phyloP scores from a whole-genome alignment of 1,139 yeast species.

The Blastobotrys capitulatus region DNA sequence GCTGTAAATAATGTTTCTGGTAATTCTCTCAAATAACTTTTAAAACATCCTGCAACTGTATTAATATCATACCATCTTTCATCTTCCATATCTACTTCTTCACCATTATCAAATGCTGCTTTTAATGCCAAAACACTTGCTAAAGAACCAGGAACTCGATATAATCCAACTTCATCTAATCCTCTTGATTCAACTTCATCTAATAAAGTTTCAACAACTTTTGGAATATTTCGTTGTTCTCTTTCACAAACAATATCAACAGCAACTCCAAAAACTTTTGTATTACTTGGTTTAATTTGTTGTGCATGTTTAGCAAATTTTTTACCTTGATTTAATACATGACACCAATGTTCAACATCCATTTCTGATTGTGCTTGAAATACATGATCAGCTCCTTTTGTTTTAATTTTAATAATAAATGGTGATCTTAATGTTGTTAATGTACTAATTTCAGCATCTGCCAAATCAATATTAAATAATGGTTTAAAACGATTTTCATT shows the following conservation, averaged over 20 bases:
- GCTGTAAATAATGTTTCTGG: conserved; percentile 81
- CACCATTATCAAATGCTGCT: conserved; percentile 66
- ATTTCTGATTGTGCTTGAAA: conserved; percentile 63
- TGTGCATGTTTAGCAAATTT: conserved; percentile 32
- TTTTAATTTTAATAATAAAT: conserved; percentile 55
- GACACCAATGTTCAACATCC: conserved; percentile 76
- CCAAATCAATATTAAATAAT: conserved; percentile 49
- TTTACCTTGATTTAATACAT: conserved; percentile 38
- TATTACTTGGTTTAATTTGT: conserved; percentile 26
- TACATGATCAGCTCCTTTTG: conserved; percentile 48
- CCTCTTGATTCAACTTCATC: conserved; percentile 79
- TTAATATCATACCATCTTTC: conserved; percentile 76
- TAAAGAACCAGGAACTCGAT: conserved; percentile 86
- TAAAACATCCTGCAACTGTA: conserved; percentile 85
- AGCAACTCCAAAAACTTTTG: conserved; percentile 84
- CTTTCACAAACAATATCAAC: conserved; percentile 67
- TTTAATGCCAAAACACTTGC: conserved; percentile 70
- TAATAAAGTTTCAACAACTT: conserved; percentile 57
- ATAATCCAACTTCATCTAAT: conserved; percentile 83
- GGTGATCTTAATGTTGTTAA: not conserved
- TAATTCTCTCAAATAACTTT: conserved; percentile 76
- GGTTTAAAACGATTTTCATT: conserved; percentile 52
- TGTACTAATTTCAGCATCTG: conserved; percentile 33
- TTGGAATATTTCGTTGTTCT: conserved; percentile 59
- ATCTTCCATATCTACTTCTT: conserved; percentile 60